A percentile compares a stretch with the other conserved stretches of the same genome.
These are phyloP conservation scores for Camellia japonica DNA, from an alignment of 148 eudicot species.

Conservation along the genomic window DNA sequence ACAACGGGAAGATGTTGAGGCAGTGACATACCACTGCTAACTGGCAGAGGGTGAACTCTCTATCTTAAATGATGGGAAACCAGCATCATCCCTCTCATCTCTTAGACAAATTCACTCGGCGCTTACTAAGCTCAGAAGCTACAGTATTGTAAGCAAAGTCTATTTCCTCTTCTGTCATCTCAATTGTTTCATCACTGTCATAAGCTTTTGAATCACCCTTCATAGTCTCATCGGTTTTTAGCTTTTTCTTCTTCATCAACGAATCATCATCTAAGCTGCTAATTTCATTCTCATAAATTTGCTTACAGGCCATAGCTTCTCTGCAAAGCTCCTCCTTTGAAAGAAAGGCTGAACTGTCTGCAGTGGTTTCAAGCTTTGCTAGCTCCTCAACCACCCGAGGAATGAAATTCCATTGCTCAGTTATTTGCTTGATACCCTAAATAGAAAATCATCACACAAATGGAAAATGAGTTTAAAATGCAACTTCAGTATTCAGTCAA, in stretches of 20 bases:
- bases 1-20: neutral
- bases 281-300: slow-evolving; percentile 61
- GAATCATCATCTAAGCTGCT: slow-evolving; percentile 22
- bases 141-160: slow-evolving; percentile 60
- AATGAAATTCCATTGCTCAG: slow-evolving; percentile 71
- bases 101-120: neutral
- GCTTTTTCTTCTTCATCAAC: slow-evolving; percentile 18
- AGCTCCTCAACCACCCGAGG: slow-evolving; percentile 83
- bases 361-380: slow-evolving; percentile 38
- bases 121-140: slow-evolving; percentile 31
- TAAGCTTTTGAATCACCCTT: slow-evolving; percentile 35
- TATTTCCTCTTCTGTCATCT: slow-evolving; percentile 94
- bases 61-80: neutral
- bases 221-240: slow-evolving; percentile 27
- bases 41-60: neutral
- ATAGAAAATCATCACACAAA: neutral
- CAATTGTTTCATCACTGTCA: slow-evolving; percentile 86
- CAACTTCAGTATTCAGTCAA: neutral
- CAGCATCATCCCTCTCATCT: neutral
- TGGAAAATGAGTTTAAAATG: slow-evolving; percentile 1
- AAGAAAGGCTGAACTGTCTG: slow-evolving; percentile 15
- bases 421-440: slow-evolving; percentile 56
- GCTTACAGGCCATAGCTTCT: slow-evolving; percentile 64
- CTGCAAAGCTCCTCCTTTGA: slow-evolving; percentile 53
- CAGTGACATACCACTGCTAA: neutral